Conservation (phyloP, 2,329 filamentous ascomycete genomes). For the Colletotrichum eleusines region DNA sequence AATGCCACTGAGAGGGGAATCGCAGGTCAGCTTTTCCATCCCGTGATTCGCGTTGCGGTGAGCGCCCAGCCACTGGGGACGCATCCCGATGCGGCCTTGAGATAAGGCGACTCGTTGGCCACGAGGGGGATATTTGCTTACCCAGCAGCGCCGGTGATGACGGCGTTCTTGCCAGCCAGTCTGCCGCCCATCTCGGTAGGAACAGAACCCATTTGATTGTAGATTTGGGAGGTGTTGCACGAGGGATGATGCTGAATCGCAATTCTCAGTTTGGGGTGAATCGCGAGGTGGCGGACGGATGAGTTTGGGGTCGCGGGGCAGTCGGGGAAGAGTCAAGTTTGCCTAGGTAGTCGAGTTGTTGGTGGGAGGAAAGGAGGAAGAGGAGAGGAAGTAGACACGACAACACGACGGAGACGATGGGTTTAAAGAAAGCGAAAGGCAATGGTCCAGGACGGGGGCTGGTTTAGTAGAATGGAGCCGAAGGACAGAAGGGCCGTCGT, state of each 20-base stretch:
- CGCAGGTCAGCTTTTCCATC: conserved; percentile 30
- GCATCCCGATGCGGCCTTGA: conserved; percentile 13
- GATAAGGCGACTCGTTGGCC: conserved; percentile 26
- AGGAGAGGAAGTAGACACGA: conserved; percentile 5
- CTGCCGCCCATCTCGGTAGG: conserved; percentile 57
- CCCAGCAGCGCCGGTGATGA: conserved; percentile 90
- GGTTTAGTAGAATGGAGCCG: conserved; percentile 35
- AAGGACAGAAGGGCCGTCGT: conserved; percentile 16
- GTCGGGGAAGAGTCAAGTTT: not conserved
- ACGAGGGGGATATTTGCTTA: conserved; percentile 58
- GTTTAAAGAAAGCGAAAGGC: conserved; percentile 32
- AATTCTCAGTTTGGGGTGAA: not conserved
- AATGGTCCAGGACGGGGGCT: conserved; percentile 26
- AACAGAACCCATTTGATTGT: conserved; percentile 46
- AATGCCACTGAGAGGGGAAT: conserved; percentile 75
- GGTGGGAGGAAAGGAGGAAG: conserved; percentile 5
- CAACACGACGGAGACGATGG: conserved; percentile 18
- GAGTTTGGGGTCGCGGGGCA: conserved; percentile 11
- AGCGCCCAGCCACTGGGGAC: conserved; percentile 20
- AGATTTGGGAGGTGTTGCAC: not conserved
- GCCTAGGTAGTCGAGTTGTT: not conserved
- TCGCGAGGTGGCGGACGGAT: conserved; percentile 19
- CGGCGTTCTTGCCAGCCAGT: conserved; percentile 70
- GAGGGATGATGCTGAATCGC: conserved; percentile 11
- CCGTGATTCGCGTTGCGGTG: conserved; percentile 4